phyloP scores from a whole-genome alignment of 768 basidiomycete genomes.

The Tulasnella sp. region DNA sequence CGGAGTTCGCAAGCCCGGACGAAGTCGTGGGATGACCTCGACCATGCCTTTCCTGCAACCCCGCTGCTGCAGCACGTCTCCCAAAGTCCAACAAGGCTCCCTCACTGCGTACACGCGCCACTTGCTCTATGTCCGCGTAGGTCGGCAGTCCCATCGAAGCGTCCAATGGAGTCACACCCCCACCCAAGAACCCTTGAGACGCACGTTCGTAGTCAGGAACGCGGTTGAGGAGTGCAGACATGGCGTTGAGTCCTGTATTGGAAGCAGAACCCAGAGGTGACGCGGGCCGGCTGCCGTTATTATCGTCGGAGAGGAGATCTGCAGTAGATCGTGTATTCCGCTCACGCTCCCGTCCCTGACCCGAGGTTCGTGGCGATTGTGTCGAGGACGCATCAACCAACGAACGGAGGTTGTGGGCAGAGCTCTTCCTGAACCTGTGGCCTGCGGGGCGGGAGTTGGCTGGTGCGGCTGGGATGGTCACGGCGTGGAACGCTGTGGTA shows the following conservation, averaged over 20 bases:
- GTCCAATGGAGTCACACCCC: conserved; percentile 73
- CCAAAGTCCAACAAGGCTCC: conserved; percentile 1
- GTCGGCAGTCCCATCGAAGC: conserved; percentile 71
- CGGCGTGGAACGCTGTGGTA: not conserved
- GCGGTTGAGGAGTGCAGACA: conserved; percentile 43
- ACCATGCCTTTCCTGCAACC: not conserved
- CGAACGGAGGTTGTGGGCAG: no score
- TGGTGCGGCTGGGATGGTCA: not conserved
- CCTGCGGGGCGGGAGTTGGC: not conserved
- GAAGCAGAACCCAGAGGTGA: not conserved
- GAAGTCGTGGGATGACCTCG: no score
- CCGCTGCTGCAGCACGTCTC: not conserved
- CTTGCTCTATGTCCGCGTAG: conserved; percentile 59
- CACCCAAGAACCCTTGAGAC: conserved; percentile 76
- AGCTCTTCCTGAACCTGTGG: no score
- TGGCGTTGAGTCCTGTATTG: not conserved
- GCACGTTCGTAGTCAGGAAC: conserved; percentile 82
- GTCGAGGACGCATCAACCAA: conserved; percentile 13
- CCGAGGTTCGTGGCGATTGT: conserved; percentile 19
- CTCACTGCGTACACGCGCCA: conserved; percentile 4
- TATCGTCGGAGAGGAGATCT: not conserved
- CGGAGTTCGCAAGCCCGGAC: no score
- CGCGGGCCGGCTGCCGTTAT: no score
- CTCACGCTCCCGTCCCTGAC: conserved; percentile 7
- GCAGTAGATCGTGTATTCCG: not conserved